Evolutionary conservation across 139 green algal genomes (phyloP), one percentile per base, ranked within the genome.

Genomic region (Picochlorum sp.): DNA sequence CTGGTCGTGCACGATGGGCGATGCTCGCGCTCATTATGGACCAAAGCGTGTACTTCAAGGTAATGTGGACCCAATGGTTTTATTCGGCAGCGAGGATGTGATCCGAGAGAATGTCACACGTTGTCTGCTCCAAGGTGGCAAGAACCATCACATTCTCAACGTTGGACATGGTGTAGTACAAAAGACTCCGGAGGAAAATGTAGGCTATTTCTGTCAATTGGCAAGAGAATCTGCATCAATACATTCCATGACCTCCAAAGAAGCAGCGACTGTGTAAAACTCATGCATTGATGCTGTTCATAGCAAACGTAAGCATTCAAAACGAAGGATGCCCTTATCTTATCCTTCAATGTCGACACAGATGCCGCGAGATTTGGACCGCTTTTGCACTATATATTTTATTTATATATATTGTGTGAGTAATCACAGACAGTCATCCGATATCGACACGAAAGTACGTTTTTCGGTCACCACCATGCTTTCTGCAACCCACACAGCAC

Each of bases 21-120:
- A 78, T 3, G 87, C 88, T 3, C 69, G 92, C 4, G 13, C 56
- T 20, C 57, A 69, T 3, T 68, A 95, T 21, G 84, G 91, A 13
- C 18, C n/a, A 4, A 16, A 77, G 9, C 45, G 65, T 44, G 74
- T 68, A 24, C 50, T 90, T 32, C 79, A 79, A 49, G 74, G 70
- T 60, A 97, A 98, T 69, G 85, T 98, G 49, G 92, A 97, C 76
- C 92, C 92, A 21, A 95, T 96, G 88, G 66, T 91, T 13, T 80
- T 98, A 34, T 97, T 97, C 73, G 92, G 83, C 8, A 75, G 16
- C 2, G 67, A 92, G 69, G 74, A 84, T 14, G 34, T 58, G 7
- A 92, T 96, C 60, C 49, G 76, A 47, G 37, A 72, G 20, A 83
- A 80, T 24, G 86, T 94, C 26, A 64, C 74, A 2, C 56, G 68